Evolutionary conservation across 1,284 basidiomycete genomes (phyloP).

Genomic region (Cutaneotrichosporon mucoides): DNA sequence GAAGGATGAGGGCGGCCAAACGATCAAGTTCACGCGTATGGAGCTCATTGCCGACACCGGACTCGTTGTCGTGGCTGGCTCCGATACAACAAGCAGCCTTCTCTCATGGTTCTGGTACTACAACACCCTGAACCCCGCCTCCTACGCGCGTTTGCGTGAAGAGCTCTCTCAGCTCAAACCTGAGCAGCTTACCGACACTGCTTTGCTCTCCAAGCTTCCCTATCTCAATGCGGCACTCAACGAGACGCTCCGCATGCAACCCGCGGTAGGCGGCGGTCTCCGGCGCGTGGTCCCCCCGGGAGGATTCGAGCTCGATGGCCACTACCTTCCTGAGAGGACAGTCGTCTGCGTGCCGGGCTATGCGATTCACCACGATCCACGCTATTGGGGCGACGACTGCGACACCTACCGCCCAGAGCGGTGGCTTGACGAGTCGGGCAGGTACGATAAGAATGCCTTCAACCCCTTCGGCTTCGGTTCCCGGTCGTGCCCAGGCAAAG

Average conservation of each 20-base stretch:
- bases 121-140: not conserved
- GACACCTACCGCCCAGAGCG: constrained; percentile 58
- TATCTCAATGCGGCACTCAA: constrained; percentile 78
- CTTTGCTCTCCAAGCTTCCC: constrained; percentile 33
- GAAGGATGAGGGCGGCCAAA: not conserved
- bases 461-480: constrained; percentile 9
- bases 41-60: constrained; percentile 12
- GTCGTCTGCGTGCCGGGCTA: constrained; percentile 22
- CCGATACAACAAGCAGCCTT: constrained; percentile 9
- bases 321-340: constrained; percentile 19
- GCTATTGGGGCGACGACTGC: constrained; percentile 58
- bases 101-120: constrained; percentile 16
- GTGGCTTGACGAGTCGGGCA: constrained; percentile 51
- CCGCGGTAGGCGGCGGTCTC: constrained; percentile 68
- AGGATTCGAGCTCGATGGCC: constrained; percentile 18
- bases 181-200: constrained; percentile 3
- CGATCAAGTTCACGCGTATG: not conserved
- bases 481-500: constrained; percentile 7
- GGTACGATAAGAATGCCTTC: constrained; percentile 5
- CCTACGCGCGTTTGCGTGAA: constrained; percentile 5
- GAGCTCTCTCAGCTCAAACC: not conserved
- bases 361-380: constrained; percentile 54
- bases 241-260: constrained; percentile 74
- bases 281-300: constrained; percentile 61
- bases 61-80: constrained; percentile 11